Evolutionary conservation across 1,284 basidiomycete genomes (phyloP).

Genomic region (Fomitopsis pinicola): DNA sequence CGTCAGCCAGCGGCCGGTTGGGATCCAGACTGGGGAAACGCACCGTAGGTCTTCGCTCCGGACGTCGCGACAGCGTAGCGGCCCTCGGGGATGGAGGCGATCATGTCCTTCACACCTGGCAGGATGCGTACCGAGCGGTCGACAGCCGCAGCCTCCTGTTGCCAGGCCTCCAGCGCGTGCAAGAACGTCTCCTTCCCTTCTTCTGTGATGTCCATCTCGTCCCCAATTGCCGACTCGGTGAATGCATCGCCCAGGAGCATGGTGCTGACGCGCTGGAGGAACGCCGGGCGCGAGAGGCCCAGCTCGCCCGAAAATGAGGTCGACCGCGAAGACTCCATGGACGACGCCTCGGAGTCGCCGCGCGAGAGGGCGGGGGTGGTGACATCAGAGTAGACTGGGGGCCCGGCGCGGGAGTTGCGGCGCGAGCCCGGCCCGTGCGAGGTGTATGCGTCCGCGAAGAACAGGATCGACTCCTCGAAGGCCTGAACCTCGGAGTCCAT

Average conservation of each 20-base stretch:
- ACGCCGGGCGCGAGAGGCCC: constrained; percentile 41
- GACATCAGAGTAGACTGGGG: constrained; percentile 12
- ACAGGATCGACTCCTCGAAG: constrained; percentile 71
- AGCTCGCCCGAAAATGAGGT: constrained; percentile 34
- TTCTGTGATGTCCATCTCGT: constrained; percentile 28
- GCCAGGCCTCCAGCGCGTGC: constrained; percentile 45
- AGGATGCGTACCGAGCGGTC: constrained; percentile 71
- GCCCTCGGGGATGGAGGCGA: constrained; percentile 63
- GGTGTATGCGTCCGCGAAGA: constrained; percentile 65
- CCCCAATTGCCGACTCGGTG: constrained; percentile 36
- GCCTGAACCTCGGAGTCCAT: constrained; percentile 64
- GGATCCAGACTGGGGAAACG: constrained; percentile 16
- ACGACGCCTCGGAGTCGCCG: constrained; percentile 39
- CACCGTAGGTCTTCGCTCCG: constrained; percentile 70
- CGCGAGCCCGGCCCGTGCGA: constrained; percentile 37
- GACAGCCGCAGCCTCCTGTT: constrained; percentile 54
- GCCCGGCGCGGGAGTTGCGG: constrained; percentile 22
- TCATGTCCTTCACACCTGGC: constrained; percentile 68
- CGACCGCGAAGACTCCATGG: constrained; percentile 33
- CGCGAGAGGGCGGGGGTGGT: constrained; percentile 25
- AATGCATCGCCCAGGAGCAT: constrained; percentile 37
- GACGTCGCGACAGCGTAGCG: constrained; percentile 75
- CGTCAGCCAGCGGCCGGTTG: constrained; percentile 3
- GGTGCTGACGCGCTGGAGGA: constrained; percentile 42
- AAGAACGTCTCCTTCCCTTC: constrained; percentile 23